Percentiles rank a stretch among this genome's conserved stretches.
Conservation (phyloP, 2,329 filamentous ascomycete species). For the Moelleriella libera region DNA sequence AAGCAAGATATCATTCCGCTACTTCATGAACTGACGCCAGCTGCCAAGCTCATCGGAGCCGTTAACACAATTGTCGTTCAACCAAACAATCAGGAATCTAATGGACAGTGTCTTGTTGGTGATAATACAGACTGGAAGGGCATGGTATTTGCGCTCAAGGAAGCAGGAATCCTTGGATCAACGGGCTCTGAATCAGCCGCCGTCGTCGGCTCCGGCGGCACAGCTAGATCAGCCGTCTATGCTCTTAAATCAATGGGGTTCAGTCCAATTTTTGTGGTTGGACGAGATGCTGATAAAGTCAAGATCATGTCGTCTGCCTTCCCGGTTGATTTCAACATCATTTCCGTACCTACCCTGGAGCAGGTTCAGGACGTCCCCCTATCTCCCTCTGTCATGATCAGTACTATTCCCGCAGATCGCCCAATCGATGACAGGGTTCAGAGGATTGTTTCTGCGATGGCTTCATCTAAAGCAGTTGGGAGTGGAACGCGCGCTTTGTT, state of each 20-base stretch:
- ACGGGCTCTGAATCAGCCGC: constrained; percentile 40
- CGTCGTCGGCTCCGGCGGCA: constrained; percentile 84
- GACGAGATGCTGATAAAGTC: constrained; percentile 58
- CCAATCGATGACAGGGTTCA: constrained; percentile 63
- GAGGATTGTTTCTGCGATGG: constrained; percentile 42
- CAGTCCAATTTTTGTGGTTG: constrained; percentile 74
- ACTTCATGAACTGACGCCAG: constrained; percentile 65
- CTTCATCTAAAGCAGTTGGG: constrained; percentile 22
- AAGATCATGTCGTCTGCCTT: constrained; percentile 56
- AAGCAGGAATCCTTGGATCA: constrained; percentile 42
- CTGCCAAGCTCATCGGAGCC: constrained; percentile 74
- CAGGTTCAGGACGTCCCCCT: constrained; percentile 38
- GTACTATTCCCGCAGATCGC: constrained; percentile 79
- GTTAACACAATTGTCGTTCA: constrained; percentile 82
- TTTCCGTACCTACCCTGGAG: constrained; percentile 38
- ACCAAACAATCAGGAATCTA: constrained; percentile 13
- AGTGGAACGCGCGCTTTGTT: constrained; percentile 47
- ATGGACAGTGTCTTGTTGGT: constrained; percentile 49
- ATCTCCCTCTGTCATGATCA: constrained; percentile 53
- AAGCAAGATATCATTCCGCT: constrained; percentile 78
- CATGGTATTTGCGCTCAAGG: constrained; percentile 67
- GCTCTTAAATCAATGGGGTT: constrained; percentile 75
- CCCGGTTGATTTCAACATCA: constrained; percentile 56
- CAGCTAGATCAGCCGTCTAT: constrained; percentile 80
- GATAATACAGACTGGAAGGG: constrained; percentile 95